Conservation (phyloP, 495 filamentous ascomycete species). For the Tetracladium marchalianum region DNA sequence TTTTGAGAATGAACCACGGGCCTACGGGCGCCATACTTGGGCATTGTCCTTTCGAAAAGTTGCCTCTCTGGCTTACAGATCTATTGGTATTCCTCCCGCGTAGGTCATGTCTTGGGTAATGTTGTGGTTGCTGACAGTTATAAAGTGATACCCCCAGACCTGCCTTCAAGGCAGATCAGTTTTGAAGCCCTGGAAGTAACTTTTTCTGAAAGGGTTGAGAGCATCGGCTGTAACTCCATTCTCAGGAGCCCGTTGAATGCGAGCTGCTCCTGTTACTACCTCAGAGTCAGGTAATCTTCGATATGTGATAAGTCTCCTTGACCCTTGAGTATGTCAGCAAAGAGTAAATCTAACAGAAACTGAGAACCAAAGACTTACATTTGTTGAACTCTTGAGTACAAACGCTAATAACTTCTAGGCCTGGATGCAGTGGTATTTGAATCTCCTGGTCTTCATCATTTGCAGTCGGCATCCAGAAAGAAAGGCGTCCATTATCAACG, state of each 20-base stretch:
- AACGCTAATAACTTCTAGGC: conserved; percentile 63
- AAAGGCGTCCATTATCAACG: conserved; percentile 71
- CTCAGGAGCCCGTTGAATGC: conserved; percentile 24
- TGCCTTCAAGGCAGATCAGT: conserved; percentile 3
- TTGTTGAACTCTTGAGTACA: conserved; percentile 82
- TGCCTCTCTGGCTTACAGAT: too few relatives aligned
- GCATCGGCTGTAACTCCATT: conserved; percentile 53
- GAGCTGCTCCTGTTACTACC: conserved; percentile 22
- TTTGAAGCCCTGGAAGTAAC: conserved; percentile 45
- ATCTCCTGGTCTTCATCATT: conserved; percentile 66
- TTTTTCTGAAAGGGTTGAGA: conserved; percentile 69
- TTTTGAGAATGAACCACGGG: too few relatives aligned
- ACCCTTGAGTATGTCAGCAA: conserved; percentile 45
- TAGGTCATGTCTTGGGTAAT: conserved; percentile 15
- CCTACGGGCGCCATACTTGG: too few relatives aligned
- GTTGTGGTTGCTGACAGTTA: conserved; percentile 15
- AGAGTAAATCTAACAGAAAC: not conserved
- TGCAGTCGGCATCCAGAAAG: conserved; percentile 96
- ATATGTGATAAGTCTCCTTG: conserved; percentile 79
- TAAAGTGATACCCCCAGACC: not conserved
- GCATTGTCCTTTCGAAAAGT: too few relatives aligned
- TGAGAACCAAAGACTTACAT: conserved; percentile 41
- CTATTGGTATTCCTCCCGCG: too few relatives aligned
- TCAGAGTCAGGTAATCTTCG: conserved; percentile 55
- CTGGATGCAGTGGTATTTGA: conserved; percentile 65